A percentile compares a stretch with the other conserved stretches of the same genome.
phyloP scores from a whole-genome alignment of 169 alveolate species.

The Plasmodium berghei region DNA sequence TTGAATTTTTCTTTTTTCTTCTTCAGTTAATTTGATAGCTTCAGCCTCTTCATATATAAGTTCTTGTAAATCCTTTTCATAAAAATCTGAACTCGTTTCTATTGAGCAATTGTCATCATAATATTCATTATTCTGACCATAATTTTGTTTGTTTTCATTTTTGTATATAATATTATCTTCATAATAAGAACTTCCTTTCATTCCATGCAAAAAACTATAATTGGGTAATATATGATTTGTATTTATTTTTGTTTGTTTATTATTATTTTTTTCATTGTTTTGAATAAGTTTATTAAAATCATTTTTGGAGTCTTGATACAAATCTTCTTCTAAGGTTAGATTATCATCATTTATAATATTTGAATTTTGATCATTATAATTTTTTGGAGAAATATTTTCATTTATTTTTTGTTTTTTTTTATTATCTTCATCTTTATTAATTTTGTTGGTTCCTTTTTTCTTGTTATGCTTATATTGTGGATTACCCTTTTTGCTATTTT shows the following conservation, averaged over 20 bases:
- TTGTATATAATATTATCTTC: conserved; percentile 52
- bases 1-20: conserved; percentile 85
- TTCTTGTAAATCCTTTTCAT: conserved; percentile 22
- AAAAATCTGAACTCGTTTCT: conserved; percentile 57
- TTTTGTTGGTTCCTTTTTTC: not conserved
- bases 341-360: not conserved
- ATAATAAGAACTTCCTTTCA: conserved; percentile 63
- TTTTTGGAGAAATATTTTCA: not conserved
- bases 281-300: no score
- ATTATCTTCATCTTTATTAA: not conserved
- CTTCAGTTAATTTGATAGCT: conserved; percentile 67
- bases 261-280: not conserved
- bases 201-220: conserved; percentile 4
- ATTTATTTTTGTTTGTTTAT: no score
- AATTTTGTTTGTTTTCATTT: conserved; percentile 31
- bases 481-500: not conserved
- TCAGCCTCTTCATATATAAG: conserved; percentile 53
- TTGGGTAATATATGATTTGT: not conserved
- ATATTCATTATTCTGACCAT: conserved; percentile 25
- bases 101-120: conserved; percentile 39
- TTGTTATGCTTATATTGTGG: not conserved
- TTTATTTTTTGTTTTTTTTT: not conserved
- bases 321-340: not conserved
- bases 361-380: not conserved
- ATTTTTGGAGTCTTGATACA: not conserved